Evolutionary conservation across 116 monocot genomes (phyloP).

Genomic region (Cymodocea nodosa): DNA sequence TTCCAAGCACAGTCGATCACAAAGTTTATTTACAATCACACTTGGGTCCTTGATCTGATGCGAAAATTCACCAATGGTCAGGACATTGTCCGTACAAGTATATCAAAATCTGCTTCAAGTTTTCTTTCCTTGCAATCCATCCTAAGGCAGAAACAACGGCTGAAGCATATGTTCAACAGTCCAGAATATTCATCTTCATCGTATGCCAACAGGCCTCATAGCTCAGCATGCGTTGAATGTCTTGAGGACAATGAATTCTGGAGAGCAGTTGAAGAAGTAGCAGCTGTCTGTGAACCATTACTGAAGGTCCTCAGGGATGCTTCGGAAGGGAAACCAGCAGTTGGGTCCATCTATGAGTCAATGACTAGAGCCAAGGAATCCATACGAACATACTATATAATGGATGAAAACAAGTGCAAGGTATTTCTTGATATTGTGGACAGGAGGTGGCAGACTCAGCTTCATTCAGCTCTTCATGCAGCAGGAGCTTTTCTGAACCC

Average conservation of each 20-base stretch:
- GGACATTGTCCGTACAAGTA: conserved; percentile 56
- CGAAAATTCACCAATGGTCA: conserved; percentile 64
- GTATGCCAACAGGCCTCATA: conserved; percentile 53
- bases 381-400: conserved; percentile 88
- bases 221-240: conserved; percentile 45
- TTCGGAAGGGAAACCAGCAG: conserved; percentile 67
- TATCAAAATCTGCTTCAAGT: conserved; percentile 43
- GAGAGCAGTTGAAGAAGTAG: conserved; percentile 78
- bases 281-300: conserved; percentile 71
- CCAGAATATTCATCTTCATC: conserved; percentile 74
- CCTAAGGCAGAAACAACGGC: conserved; percentile 53
- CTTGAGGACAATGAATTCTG: conserved; percentile 80
- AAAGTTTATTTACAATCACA: conserved; percentile 71
- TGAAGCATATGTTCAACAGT: conserved; percentile 87
- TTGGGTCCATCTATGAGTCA: conserved; percentile 76
- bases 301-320: conserved; percentile 84
- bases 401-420: conserved; percentile 87
- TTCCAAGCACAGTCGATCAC: conserved; percentile 68
- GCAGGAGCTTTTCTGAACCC: conserved; percentile 87
- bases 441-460: conserved; percentile 62
- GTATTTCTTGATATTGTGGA: conserved; percentile 82
- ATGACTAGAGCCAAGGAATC: conserved; percentile 90
- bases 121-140: conserved; percentile 76
- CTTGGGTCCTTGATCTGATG: conserved; percentile 55
- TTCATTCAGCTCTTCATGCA: conserved; percentile 87